Evolutionary conservation across 192 early-diverging fungal genomes (phyloP).

Genomic region (Coemansia sp.): DNA sequence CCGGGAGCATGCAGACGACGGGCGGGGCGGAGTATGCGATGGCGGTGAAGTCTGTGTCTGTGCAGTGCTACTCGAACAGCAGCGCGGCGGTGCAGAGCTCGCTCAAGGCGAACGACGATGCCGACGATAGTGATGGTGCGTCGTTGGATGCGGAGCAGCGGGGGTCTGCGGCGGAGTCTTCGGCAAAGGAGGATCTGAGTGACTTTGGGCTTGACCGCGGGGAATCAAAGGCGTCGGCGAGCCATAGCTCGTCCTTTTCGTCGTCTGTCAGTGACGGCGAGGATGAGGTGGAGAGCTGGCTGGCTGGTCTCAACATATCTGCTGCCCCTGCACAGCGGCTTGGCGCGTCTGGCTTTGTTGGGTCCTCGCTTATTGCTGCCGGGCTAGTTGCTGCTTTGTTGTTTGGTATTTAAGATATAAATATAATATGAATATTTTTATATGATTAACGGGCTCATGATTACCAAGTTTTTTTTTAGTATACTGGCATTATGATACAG

Average conservation of each 20-base stretch:
- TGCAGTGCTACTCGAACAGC: constrained; percentile 55
- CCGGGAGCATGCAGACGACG: constrained; percentile 39
- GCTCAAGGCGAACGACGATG: neutral
- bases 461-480: no score
- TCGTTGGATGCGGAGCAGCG: neutral
- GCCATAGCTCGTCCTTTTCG: neutral
- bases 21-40: constrained; percentile 45
- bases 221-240: neutral
- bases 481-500: no score
- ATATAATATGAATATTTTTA: neutral
- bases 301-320: constrained; percentile 22
- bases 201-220: constrained; percentile 34
- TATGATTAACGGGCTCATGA: neutral
- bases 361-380: neutral
- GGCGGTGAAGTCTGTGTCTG: constrained; percentile 49
- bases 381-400: constrained; percentile 7
- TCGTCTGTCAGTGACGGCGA: neutral
- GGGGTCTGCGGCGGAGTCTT: neutral
- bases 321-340: neutral
- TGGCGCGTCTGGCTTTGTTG: neutral
- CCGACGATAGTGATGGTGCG: no score
- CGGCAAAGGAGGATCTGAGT: constrained; percentile 17
- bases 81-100: constrained; percentile 10
- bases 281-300: constrained; percentile 38
- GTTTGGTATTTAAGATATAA: constrained; percentile 3